phyloP scores from a whole-genome alignment of 495 filamentous ascomycete genomes.

The Rostrohypoxylon terebratum region DNA sequence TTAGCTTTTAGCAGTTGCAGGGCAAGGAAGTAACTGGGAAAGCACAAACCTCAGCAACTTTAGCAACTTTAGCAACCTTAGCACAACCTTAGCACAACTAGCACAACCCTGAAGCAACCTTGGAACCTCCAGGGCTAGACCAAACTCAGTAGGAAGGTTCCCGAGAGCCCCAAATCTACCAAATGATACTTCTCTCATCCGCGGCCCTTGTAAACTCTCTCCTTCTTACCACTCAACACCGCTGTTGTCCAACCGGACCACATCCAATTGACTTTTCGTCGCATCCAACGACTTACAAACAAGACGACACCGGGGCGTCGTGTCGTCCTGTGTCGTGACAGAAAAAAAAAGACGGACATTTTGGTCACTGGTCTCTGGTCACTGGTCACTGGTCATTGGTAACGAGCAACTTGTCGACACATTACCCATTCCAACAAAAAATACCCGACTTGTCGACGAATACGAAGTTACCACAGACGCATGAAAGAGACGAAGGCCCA shows the following conservation, averaged over 20 bases:
- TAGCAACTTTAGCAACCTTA: background rate
- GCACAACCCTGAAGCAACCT: conserved; percentile 8
- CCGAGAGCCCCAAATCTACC: background rate
- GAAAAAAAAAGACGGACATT: conserved; percentile 19
- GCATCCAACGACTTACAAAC: conserved; percentile 38
- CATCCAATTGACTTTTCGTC: conserved; percentile 46
- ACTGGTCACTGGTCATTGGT: conserved; percentile 1
- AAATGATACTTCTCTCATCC: conserved; percentile 42
- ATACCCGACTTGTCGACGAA: conserved; percentile 29
- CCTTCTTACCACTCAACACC: conserved; percentile 41
- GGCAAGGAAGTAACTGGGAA: background rate
- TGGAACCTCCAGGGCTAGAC: background rate
- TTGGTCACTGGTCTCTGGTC: conserved; percentile 2
- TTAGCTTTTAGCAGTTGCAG: background rate
- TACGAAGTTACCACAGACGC: conserved; percentile 22
- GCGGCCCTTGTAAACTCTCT: conserved; percentile 39
- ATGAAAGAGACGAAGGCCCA: background rate
- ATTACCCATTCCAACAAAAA: conserved; percentile 25
- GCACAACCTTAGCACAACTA: too few species aligned
- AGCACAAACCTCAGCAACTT: background rate
- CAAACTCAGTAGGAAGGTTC: conserved; percentile 9
- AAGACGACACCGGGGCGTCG: conserved; percentile 28
- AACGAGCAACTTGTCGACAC: conserved; percentile 20
- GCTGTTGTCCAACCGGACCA: conserved; percentile 44
- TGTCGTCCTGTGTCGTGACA: conserved; percentile 19